phyloP scores from a whole-genome alignment of 2,329 filamentous ascomycete species.

The Tolypocladium amazonense region DNA sequence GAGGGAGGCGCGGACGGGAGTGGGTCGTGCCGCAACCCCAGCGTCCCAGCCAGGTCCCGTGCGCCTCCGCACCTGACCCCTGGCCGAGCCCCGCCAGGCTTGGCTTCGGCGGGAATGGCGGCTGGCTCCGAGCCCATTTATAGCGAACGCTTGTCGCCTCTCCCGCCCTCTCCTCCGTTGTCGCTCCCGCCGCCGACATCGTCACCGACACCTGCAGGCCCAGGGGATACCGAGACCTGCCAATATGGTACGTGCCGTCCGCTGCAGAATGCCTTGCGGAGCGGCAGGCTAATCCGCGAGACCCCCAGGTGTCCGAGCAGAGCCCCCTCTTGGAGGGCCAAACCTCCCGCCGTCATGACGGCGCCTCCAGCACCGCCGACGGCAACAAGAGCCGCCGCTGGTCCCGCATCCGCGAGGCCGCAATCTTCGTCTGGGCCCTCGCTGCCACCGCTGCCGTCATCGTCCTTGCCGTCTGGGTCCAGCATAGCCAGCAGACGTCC shows the following conservation, averaged over 20 bases:
- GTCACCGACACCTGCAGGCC: background rate
- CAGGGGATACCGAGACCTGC: background rate
- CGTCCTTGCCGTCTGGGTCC: conserved; percentile 65
- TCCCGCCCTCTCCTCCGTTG: background rate
- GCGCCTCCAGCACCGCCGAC: conserved; percentile 2
- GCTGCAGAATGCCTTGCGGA: background rate
- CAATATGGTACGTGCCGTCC: background rate
- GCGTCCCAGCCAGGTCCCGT: too few species aligned
- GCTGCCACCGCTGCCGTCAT: conserved; percentile 70
- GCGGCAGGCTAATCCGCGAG: background rate
- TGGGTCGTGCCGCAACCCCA: too few species aligned
- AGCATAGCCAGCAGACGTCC: conserved; percentile 52
- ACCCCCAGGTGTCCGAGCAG: conserved; percentile 25
- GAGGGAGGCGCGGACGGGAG: too few species aligned
- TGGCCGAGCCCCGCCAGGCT: background rate
- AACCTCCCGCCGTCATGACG: conserved; percentile 9
- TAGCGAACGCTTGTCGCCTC: too few species aligned
- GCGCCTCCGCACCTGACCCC: background rate
- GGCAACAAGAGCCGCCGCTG: conserved; percentile 14
- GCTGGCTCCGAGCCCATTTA: background rate
- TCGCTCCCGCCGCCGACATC: background rate
- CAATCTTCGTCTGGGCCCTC: conserved; percentile 73
- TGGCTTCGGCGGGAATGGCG: background rate
- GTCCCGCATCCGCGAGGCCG: conserved; percentile 53
- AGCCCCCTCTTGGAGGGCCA: conserved; percentile 31